phyloP scores from a whole-genome alignment of 495 filamentous ascomycete species.

The Penicillium chermesinum region DNA sequence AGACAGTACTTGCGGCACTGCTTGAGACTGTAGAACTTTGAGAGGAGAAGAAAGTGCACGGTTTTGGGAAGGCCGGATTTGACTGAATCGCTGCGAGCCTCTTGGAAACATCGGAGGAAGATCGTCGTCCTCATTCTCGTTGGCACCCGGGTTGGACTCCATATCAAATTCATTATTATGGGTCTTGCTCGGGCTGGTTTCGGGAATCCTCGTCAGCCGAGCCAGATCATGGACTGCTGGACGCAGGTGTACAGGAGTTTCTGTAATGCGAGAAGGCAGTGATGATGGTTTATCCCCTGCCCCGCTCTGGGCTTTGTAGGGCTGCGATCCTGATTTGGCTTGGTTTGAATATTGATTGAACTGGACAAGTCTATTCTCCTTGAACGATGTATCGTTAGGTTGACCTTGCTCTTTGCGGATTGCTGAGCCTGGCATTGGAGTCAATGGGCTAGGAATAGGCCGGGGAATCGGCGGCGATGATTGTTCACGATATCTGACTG shows the following conservation, averaged over 20 bases:
- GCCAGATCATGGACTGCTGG: constrained; percentile 25
- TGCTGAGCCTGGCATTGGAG: not conserved
- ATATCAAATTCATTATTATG: constrained; percentile 23
- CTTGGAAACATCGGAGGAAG: constrained; percentile 32
- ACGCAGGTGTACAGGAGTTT: constrained; percentile 35
- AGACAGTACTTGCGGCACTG: constrained; percentile 27
- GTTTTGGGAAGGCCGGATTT: constrained; percentile 19
- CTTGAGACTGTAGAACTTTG: constrained; percentile 26
- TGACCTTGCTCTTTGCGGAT: constrained; percentile 1
- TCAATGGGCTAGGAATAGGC: not conserved
- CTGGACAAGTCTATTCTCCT: constrained; percentile 5
- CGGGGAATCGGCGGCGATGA: constrained; percentile 22
- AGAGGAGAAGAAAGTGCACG: constrained; percentile 29
- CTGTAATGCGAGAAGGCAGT: constrained; percentile 37
- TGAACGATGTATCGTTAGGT: constrained; percentile 5
- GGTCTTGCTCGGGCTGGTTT: constrained; percentile 36
- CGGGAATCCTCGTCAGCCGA: constrained; percentile 35
- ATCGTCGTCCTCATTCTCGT: constrained; percentile 41
- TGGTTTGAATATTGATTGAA: constrained; percentile 14
- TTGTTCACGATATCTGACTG: constrained; percentile 23
- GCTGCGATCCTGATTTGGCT: not conserved
- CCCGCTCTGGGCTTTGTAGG: constrained; percentile 4
- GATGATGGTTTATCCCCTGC: constrained; percentile 32
- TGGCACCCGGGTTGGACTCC: constrained; percentile 23
- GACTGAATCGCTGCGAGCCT: constrained; percentile 14